These are phyloP conservation scores for Musa beccarii DNA, from an alignment of 176 grass and related monocot genomes.

Conservation along the genomic window DNA sequence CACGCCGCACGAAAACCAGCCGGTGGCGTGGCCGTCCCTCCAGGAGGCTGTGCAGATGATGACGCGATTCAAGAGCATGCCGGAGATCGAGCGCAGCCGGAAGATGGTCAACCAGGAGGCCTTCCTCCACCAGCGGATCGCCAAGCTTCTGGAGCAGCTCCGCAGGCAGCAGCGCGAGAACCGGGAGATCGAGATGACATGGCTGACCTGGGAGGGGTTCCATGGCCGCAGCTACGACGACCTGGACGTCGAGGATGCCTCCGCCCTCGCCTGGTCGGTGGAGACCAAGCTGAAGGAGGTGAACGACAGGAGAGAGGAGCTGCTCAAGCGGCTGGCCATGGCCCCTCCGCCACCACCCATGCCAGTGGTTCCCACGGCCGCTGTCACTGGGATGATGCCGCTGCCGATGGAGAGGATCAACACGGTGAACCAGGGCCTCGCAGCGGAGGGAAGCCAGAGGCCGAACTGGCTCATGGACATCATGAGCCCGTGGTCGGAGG, in stretches of 20 bases:
- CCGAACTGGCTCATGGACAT: conserved; percentile 8
- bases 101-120: conserved; percentile 38
- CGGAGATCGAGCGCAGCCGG: conserved; percentile 32
- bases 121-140: conserved; percentile 26
- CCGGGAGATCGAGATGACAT: conserved; percentile 20
- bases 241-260: conserved; percentile 17
- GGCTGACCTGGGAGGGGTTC: conserved; percentile 30
- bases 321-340: not conserved
- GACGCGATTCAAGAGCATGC: conserved; percentile 22
- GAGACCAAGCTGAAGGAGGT: conserved; percentile 22
- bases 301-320: not conserved
- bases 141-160: conserved; percentile 31
- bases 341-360: not conserved
- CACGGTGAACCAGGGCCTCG: too few species aligned
- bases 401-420: not conserved
- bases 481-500: not conserved
- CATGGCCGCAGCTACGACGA: not conserved
- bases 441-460: not conserved
- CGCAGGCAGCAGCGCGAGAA: conserved; percentile 26
- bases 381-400: not conserved
- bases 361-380: not conserved
- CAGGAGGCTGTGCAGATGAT: not conserved
- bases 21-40: conserved; percentile 27
- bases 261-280: conserved; percentile 15
- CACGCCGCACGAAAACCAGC: not conserved